Conservation (phyloP, 495 filamentous ascomycete species). For the Penicillium paradoxum region DNA sequence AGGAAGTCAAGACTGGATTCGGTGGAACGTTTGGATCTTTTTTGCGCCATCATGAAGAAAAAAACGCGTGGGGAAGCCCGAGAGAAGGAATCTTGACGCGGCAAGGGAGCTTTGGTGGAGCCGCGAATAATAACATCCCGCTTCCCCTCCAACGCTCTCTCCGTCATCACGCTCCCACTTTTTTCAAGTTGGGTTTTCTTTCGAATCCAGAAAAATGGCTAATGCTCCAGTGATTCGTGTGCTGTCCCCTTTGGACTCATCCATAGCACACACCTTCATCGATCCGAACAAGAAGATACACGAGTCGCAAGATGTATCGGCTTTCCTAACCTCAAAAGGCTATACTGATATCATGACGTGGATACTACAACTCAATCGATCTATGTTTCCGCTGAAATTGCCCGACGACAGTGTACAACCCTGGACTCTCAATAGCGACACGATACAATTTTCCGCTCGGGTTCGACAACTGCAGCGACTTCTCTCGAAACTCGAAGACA, state of each 20-base stretch:
- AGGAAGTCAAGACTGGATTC: background rate
- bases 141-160: background rate
- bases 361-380: constrained; percentile 79
- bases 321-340: constrained; percentile 71
- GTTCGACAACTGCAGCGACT: constrained; percentile 60
- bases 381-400: constrained; percentile 68
- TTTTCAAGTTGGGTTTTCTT: background rate
- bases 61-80: constrained; percentile 2
- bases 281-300: constrained; percentile 67
- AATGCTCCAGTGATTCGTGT: constrained; percentile 22
- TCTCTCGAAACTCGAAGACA: constrained; percentile 53
- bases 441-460: constrained; percentile 50
- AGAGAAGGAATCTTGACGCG: background rate
- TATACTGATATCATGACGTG: constrained; percentile 85
- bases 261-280: constrained; percentile 28
- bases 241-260: constrained; percentile 27
- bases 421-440: constrained; percentile 50
- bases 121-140: constrained; percentile 1
- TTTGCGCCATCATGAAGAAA: background rate
- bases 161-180: background rate
- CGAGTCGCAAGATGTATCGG: constrained; percentile 68
- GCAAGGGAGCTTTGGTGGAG: constrained; percentile 7
- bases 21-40: background rate
- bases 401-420: constrained; percentile 37
- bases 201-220: constrained; percentile 19